Evolutionary conservation across 805 yeast genomes (phyloP).

Genomic region (Yarrowia yakushimensis): DNA sequence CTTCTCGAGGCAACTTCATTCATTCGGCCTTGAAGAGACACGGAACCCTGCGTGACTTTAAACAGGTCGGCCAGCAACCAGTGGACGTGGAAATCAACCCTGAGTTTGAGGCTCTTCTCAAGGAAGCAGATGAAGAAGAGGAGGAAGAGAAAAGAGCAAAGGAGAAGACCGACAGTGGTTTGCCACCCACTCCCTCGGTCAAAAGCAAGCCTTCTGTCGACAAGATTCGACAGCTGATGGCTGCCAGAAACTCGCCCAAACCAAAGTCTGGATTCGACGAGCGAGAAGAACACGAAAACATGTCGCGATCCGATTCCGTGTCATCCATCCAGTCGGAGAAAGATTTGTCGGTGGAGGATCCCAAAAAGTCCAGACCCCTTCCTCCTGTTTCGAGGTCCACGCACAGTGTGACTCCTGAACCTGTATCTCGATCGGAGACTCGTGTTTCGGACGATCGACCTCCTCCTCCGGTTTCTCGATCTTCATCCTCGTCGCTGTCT

Average conservation of each 20-base stretch:
- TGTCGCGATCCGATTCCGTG: background rate
- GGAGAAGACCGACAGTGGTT: background rate
- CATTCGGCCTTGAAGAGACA: slow-evolving; percentile 35
- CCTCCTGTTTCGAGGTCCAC: background rate
- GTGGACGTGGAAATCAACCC: background rate
- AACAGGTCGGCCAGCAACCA: slow-evolving; percentile 10
- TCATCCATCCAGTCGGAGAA: slow-evolving; percentile 9
- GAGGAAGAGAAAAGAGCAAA: background rate
- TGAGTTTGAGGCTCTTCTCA: slow-evolving; percentile 1
- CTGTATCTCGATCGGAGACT: background rate
- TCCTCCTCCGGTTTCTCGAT: background rate
- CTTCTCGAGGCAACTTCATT: slow-evolving; percentile 32
- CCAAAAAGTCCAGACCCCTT: background rate
- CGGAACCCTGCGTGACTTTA: slow-evolving; percentile 26
- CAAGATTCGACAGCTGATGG: slow-evolving; percentile 17
- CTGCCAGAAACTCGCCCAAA: slow-evolving; percentile 18
- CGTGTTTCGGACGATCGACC: background rate
- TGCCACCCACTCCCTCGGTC: background rate
- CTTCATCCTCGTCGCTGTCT: background rate
- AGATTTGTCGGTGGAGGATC: background rate
- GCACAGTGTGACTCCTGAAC: background rate
- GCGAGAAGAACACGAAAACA: background rate
- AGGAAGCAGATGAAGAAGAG: slow-evolving; percentile 3
- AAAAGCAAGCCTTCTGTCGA: slow-evolving; percentile 19
- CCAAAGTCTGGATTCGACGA: background rate